A percentile compares a stretch with the other conserved stretches of the same genome.
phyloP scores from a whole-genome alignment of 2,329 filamentous ascomycete species.

The Epichloe baconii region DNA sequence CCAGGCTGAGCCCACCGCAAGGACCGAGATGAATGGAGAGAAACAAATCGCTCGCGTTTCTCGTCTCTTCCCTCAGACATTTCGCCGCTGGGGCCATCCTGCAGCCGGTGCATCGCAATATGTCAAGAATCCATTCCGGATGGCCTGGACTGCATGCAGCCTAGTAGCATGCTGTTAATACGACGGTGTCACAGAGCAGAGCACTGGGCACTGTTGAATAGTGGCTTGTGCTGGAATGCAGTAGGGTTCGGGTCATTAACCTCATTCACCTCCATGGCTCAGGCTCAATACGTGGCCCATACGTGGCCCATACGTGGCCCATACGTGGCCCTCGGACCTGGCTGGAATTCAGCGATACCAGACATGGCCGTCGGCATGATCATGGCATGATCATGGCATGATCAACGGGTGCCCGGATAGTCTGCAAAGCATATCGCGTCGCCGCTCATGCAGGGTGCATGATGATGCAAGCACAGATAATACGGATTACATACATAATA shows the following conservation, averaged over 20 bases:
- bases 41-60: background rate
- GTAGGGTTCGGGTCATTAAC: background rate
- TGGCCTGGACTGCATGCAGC: no score
- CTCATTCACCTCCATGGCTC: background rate
- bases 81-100: background rate
- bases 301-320: no score
- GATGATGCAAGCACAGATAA: background rate
- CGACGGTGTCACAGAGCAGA: background rate
- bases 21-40: background rate
- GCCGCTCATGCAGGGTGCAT: background rate
- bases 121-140: no score
- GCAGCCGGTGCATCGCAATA: background rate
- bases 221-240: background rate
- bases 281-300: background rate
- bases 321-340: background rate
- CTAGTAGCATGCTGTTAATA: no score
- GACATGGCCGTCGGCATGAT: background rate
- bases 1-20: background rate
- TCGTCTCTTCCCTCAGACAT: background rate
- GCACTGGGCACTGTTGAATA: background rate
- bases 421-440: background rate
- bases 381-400: background rate
- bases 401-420: background rate
- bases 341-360: background rate
- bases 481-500: no score